These are phyloP conservation scores for Cercospora citrullina DNA, from an alignment of 2,329 filamentous ascomycete species.

Conservation along the genomic window DNA sequence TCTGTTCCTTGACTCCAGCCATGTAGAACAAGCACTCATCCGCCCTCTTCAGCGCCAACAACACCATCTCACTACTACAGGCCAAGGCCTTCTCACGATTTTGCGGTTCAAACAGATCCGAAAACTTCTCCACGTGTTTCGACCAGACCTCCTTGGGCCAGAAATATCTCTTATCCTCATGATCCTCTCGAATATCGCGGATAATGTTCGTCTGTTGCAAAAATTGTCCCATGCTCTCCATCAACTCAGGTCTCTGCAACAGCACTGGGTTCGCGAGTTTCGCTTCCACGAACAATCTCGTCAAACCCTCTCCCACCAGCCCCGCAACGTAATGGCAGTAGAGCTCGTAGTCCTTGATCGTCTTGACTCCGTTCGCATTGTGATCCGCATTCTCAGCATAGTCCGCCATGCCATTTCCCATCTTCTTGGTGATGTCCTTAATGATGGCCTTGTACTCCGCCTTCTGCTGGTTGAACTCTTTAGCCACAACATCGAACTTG, in stretches of 20 bases:
- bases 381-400: conserved; percentile 82
- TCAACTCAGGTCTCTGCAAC: conserved; percentile 73
- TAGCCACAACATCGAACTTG: conserved; percentile 83
- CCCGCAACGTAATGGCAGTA: conserved; percentile 99
- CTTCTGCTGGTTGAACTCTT: conserved; percentile 87
- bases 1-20: conserved; percentile 90
- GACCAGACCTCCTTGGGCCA: conserved; percentile 97
- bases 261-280: conserved; percentile 84
- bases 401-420: conserved; percentile 99
- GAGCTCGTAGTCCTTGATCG: conserved; percentile 84
- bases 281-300: conserved; percentile 83
- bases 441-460: conserved; percentile 81
- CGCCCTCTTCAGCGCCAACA: conserved; percentile 80
- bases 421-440: conserved; percentile 86
- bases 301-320: conserved; percentile 91
- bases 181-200: conserved; percentile 88
- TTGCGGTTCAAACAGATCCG: conserved; percentile 82
- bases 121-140: conserved; percentile 86
- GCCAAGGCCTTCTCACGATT: conserved; percentile 75
- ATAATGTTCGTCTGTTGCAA: conserved; percentile 99
- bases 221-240: conserved; percentile 96
- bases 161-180: conserved; percentile 82
- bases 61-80: conserved; percentile 90
- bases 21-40: conserved; percentile 98
- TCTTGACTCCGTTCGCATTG: conserved; percentile 71